Evolutionary conservation across 441 rosid species (phyloP), one percentile per base, ranked within the genome.

Genomic region (Adansonia grandidieri): DNA sequence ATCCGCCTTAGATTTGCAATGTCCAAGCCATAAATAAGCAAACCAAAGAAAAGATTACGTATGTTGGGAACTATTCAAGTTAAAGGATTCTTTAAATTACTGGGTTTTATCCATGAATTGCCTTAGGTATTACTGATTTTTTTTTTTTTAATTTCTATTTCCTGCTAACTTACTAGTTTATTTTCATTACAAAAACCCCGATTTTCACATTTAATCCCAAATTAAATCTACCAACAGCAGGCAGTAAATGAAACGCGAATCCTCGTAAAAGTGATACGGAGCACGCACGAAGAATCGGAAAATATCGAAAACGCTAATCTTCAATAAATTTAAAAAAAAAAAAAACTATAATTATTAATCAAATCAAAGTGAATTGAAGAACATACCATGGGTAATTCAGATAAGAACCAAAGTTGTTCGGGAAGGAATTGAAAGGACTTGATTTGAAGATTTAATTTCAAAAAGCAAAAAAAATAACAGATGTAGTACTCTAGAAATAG

Each of bases 301-400:
- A 53, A 15, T 32, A 50, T 7, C 20, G 0, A 42, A 74, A 60
- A 74, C 37, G 37, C 24, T 32, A 44, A 60, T 74, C 42, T 60
- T 40, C 7, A 74, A 58, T 1, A 2, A 3, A 3, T n/a, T n/a
- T n/a, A n/a, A 51, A 0, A 14, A 71, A 0, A 42, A 4, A 48
- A 5, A 53, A 44, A 45, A 11, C 22, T 44, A 20, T 28, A 42
- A 74, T 20, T 44, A 19, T 20, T 0, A 42, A 58, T 20, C 2
- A 74, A 20, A 42, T 47, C 45, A 22, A 44, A 20, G 14, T 1
- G 48, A 54, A 40, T 15, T 32, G 56, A 15, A 58, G 70, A 66
- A 47, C 80, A 54, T 54, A 76, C 84, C 84, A 82, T 82, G 45
- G 66, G 1, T 57, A 19, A 20, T n/a, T 54, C 28, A 48, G 77